Conservation (phyloP, 768 basidiomycete genomes). For the Suillus bovinus region DNA sequence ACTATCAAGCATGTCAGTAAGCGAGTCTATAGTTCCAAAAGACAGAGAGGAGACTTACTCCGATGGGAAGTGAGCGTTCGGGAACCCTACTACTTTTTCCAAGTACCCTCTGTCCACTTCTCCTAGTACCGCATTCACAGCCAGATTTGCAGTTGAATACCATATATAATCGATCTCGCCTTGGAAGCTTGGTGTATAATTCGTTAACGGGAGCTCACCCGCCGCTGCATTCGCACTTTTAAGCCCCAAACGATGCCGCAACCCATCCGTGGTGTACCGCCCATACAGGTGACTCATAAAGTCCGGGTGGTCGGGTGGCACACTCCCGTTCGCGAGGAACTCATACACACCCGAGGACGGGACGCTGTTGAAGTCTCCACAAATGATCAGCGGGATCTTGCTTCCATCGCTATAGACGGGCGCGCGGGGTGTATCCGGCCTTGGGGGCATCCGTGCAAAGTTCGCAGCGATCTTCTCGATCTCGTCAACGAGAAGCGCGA, state of each 20-base stretch:
- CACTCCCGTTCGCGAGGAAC: conserved; percentile 72
- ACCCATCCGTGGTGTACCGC: conserved; percentile 85
- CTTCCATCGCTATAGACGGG: conserved; percentile 80
- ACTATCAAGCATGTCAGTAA: conserved; percentile 38
- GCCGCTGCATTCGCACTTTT: conserved; percentile 78
- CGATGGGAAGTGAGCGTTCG: conserved; percentile 94
- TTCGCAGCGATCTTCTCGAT: conserved; percentile 84
- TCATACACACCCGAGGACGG: conserved; percentile 90
- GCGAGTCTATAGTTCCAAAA: conserved; percentile 7
- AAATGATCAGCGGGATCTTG: conserved; percentile 89
- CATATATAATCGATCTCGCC: conserved; percentile 94
- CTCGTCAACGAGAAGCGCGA: conserved; percentile 90
- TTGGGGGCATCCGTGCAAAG: conserved; percentile 83
- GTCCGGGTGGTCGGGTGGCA: conserved; percentile 79
- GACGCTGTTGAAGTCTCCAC: conserved; percentile 95
- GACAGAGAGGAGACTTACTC: conserved; percentile 63
- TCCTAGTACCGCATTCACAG: conserved; percentile 81
- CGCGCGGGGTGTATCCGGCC: conserved; percentile 35
- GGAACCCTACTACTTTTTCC: conserved; percentile 93
- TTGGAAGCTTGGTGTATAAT: conserved; percentile 85
- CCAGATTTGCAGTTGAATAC: conserved; percentile 75
- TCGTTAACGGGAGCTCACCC: conserved; percentile 76
- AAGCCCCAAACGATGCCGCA: conserved; percentile 76
- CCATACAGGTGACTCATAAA: conserved; percentile 93
- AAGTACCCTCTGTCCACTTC: conserved; percentile 85